Evolutionary conservation across 495 filamentous ascomycete species (phyloP).

Genomic region (Haplographium delicatum): DNA sequence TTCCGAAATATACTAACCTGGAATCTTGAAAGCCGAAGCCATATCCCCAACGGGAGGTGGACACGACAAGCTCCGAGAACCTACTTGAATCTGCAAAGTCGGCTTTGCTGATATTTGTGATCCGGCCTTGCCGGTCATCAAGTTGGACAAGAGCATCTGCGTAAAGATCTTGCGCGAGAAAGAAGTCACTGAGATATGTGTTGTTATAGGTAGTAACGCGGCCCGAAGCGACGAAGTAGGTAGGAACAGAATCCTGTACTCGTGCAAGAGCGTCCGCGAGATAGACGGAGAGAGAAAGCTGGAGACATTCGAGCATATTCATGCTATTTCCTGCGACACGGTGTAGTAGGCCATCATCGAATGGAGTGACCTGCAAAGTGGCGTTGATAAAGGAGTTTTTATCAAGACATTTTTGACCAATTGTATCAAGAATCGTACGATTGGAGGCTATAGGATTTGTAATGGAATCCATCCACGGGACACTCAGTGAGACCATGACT

Average conservation of each 20-base stretch:
- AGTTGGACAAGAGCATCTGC: not conserved
- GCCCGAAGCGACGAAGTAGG: not conserved
- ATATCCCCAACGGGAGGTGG: not conserved
- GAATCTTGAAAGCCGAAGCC: slow-evolving; percentile 1
- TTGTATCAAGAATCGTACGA: not conserved
- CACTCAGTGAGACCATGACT: not conserved
- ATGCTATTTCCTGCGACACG: not conserved
- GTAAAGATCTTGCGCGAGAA: not conserved
- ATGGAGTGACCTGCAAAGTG: not conserved
- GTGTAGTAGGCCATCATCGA: not conserved
- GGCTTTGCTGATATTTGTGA: not conserved
- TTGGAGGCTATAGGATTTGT: not conserved
- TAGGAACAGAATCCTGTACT: not conserved
- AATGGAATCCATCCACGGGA: not conserved
- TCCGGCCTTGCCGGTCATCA: not conserved
- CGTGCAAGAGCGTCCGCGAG: not conserved
- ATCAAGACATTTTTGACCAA: slow-evolving; percentile 1
- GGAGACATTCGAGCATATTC: not conserved
- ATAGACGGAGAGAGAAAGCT: not conserved
- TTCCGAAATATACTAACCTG: not conserved
- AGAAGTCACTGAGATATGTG: not conserved
- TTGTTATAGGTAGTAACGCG: not conserved
- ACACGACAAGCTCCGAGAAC: not conserved
- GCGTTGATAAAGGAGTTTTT: not conserved
- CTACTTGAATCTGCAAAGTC: not conserved